Percentiles rank a stretch among this genome's conserved stretches.
These are phyloP conservation scores for Tulasnella sp. DNA, from an alignment of 768 basidiomycete genomes.

Conservation along the genomic window DNA sequence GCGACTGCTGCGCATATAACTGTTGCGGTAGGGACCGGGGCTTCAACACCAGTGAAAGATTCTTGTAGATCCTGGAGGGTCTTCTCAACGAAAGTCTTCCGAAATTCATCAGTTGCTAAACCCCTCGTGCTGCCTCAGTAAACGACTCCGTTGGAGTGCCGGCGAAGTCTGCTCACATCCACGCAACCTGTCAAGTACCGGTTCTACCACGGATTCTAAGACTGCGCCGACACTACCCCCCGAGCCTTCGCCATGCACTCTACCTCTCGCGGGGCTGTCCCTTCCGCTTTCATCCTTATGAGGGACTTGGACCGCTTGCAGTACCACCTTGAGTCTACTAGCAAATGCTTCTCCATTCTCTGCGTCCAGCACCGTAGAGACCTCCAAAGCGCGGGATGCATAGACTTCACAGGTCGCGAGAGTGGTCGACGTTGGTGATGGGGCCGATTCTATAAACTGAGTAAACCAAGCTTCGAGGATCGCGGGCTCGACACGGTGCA, in stretches of 20 bases:
- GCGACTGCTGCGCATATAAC: slow-evolving; percentile 70
- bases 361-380: slow-evolving; percentile 43
- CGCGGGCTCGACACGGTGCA: slow-evolving; percentile 59
- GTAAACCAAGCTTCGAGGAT: slow-evolving; percentile 63
- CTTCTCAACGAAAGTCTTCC: slow-evolving; percentile 8
- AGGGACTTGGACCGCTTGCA: slow-evolving; percentile 49
- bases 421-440: not conserved
- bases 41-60: not conserved
- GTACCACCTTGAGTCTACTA: slow-evolving; percentile 58
- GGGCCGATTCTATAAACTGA: slow-evolving; percentile 14
- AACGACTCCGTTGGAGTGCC: no score
- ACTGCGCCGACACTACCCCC: slow-evolving; percentile 28
- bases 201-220: slow-evolving; percentile 30
- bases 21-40: slow-evolving; percentile 55
- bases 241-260: slow-evolving; percentile 38
- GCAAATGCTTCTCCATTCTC: slow-evolving; percentile 48
- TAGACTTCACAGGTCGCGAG: slow-evolving; percentile 27
- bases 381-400: slow-evolving; percentile 25
- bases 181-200: slow-evolving; percentile 28
- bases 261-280: not conserved
- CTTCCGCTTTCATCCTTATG: slow-evolving; percentile 43
- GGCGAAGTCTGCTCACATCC: slow-evolving; percentile 16
- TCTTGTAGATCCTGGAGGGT: not conserved
- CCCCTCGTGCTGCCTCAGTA: not conserved
- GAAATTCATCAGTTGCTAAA: slow-evolving; percentile 10